Conservation (phyloP, 169 alveolate species). For the Eimeria sp. region DNA sequence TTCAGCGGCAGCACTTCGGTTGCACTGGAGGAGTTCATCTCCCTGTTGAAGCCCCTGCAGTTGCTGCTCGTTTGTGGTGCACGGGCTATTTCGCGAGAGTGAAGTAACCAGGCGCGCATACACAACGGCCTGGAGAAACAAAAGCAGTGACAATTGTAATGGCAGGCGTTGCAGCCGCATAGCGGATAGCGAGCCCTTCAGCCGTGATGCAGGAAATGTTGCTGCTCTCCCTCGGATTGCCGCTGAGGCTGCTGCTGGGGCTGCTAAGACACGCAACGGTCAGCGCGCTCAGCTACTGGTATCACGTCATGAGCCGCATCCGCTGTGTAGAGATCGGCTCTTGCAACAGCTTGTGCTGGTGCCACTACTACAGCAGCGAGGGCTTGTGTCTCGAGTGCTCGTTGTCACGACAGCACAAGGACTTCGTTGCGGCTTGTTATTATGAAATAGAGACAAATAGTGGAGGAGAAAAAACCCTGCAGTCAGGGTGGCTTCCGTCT, state of each 20-base stretch:
- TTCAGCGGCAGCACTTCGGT: neutral
- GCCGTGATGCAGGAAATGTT: slow-evolving; percentile 10
- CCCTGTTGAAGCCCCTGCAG: neutral
- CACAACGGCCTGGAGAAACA: neutral
- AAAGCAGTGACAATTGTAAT: neutral
- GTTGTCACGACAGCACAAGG: neutral
- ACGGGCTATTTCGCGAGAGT: neutral
- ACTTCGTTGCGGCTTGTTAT: neutral
- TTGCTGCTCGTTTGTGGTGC: neutral
- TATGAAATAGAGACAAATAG: neutral
- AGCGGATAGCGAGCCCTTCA: slow-evolving; percentile 25
- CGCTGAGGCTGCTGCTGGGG: neutral
- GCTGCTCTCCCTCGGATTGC: neutral
- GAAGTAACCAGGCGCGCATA: neutral
- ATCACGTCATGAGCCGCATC: slow-evolving; percentile 22
- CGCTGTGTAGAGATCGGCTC: neutral
- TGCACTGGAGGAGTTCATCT: slow-evolving; percentile 21
- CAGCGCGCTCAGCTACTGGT: slow-evolving; percentile 5
- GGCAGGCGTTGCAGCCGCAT: slow-evolving; percentile 35
- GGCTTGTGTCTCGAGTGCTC: neutral
- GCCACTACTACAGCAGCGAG: neutral
- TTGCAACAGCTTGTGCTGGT: slow-evolving; percentile 4
- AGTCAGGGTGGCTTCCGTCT: neutral
- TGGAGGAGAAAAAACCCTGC: neutral
- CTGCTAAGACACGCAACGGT: slow-evolving; percentile 12